Conservation (phyloP, 495 filamentous ascomycete genomes). For the Aspergillus affinis region DNA sequence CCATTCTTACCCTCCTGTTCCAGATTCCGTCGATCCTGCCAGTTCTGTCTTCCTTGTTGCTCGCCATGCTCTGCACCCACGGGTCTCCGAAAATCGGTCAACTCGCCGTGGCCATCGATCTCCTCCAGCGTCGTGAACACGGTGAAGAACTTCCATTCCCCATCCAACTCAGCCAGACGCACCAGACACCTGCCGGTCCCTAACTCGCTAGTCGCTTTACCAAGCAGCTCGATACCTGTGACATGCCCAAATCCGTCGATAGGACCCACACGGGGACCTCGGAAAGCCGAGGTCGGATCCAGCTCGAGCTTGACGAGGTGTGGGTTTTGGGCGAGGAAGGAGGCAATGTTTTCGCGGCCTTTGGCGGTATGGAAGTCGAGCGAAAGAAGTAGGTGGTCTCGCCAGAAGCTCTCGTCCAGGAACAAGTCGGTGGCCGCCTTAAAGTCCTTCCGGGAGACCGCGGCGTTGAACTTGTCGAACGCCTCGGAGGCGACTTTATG, state of each 20-base stretch:
- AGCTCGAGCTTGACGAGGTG: conserved; percentile 47
- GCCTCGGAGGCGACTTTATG: conserved; percentile 41
- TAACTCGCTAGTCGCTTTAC: conserved; percentile 44
- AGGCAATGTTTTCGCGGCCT: conserved; percentile 48
- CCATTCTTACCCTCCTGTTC: conserved; percentile 51
- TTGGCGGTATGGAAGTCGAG: conserved; percentile 55
- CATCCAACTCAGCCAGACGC: conserved; percentile 49
- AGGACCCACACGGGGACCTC: conserved; percentile 44
- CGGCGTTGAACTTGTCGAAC: conserved; percentile 49
- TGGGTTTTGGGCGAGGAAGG: conserved; percentile 43
- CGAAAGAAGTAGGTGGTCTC: conserved; percentile 42
- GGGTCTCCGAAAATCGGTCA: conserved; percentile 35
- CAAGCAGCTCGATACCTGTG: conserved; percentile 52
- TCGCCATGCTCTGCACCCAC: conserved; percentile 51
- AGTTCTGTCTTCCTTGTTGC: conserved; percentile 56
- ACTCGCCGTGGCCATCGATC: conserved; percentile 51
- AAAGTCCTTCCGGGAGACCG: conserved; percentile 38
- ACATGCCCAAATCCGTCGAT: conserved; percentile 53
- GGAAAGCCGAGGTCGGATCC: conserved; percentile 43
- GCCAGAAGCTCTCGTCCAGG: conserved; percentile 47
- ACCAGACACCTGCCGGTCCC: conserved; percentile 58
- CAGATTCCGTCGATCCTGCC: conserved; percentile 61
- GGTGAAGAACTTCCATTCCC: conserved; percentile 63
- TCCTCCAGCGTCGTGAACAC: conserved; percentile 57
- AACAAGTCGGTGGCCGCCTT: conserved; percentile 36